Base-by-base conservation (phyloP, 2,329 filamentous ascomycete genomes). In the Elsinoe perseae region DNA sequence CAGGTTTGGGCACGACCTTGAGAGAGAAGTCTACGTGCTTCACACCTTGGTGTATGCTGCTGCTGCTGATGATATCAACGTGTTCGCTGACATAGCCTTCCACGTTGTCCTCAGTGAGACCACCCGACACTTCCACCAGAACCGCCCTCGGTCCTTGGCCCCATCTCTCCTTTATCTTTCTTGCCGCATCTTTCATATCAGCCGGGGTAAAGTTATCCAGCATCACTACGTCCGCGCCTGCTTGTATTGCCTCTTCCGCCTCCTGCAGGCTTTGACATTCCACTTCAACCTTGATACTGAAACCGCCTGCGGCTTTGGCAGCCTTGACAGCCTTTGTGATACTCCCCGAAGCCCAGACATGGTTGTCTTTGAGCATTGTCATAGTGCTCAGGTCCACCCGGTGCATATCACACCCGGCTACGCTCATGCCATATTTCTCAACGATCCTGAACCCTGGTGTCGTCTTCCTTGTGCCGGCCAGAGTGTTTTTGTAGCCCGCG, bases 281-380 rank as follows among this genome's bases (percentile, higher is more conserved):
- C 21, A 98, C 93, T 75, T 98, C 93, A 38, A 98, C 81, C 78
- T 97, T 98, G 58, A 95, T 78, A 38, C 87, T 83, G 72, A 97
- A 98, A 0, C 93, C 93, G 7, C 84, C 92, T 0, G 86, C 89
- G 9, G 84, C 79, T 69, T 89, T 89, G 21, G 93, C 93, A 1
- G 92, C 89, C 38, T 77, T 76, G 21, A 98, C 91, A 4, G 93
- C 93, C 20, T 87, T 83, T 1, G 86, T 84, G 70, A 98, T 97
- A 68, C 86, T 88, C 42, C 86, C 86, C 55, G 87, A 85, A 60
- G 89, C 89, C 86, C 92, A 96, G 57, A 98, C 86, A 73, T 98
- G 93, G 73, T 98, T 98, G 73, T 98, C 93, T 76, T 98, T 98
- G 62, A 98, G 79, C 93, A 98, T 98, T 57, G 91, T 91, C 93